Percentiles rank a stretch among this genome's conserved stretches.
Evolutionary conservation across 495 filamentous ascomycete species (phyloP).

Genomic region (Penicillium paxilli): DNA sequence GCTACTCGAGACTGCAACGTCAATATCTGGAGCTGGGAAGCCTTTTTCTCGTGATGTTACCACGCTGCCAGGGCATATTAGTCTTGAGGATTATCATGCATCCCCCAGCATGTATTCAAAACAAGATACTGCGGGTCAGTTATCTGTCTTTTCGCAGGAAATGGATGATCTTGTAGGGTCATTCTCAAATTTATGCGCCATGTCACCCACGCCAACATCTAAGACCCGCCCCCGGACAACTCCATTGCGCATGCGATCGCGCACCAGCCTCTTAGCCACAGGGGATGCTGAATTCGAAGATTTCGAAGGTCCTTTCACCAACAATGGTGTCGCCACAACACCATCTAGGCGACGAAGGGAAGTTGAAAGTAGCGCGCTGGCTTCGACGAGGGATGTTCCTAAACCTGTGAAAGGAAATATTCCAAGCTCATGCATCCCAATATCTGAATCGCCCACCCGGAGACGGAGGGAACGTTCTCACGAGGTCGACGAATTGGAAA

Average conservation of each 20-base stretch:
- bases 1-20: conserved; percentile 31
- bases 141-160: conserved; percentile 6
- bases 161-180: conserved; percentile 30
- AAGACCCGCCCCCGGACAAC: conserved; percentile 27
- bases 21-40: neutral
- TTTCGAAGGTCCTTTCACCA: neutral
- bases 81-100: conserved; percentile 11
- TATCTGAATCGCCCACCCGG: neutral
- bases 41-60: conserved; percentile 6
- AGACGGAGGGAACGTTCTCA: neutral
- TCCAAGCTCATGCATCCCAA: neutral
- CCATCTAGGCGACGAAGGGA: neutral
- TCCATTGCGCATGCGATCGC: conserved; percentile 7
- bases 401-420: neutral
- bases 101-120: conserved; percentile 24
- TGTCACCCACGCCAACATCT: conserved; percentile 17
- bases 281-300: conserved; percentile 18
- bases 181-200: conserved; percentile 28
- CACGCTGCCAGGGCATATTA: conserved; percentile 6
- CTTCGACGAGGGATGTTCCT: neutral
- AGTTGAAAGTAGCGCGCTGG: conserved; percentile 24
- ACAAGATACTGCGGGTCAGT: neutral
- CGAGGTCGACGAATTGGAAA: conserved; percentile 19
- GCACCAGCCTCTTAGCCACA: conserved; percentile 8
- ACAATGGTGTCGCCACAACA: conserved; percentile 8